These are phyloP conservation scores for Licmophora abbreviata DNA, from an alignment of 108 stramenopile species.

Conservation along the genomic window DNA sequence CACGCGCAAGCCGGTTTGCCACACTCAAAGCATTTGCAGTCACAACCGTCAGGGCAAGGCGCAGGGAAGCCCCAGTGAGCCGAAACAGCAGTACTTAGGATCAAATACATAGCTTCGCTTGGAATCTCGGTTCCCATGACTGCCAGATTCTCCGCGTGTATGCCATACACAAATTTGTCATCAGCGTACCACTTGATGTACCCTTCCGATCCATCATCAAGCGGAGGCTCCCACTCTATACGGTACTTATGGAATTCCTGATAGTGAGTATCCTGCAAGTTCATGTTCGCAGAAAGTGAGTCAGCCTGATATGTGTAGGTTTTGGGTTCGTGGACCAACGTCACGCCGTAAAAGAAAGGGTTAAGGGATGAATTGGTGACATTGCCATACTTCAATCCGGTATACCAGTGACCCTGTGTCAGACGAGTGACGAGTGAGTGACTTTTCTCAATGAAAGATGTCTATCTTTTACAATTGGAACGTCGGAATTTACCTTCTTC, in stretches of 20 bases:
- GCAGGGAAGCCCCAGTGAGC: constrained; percentile 80
- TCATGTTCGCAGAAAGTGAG: constrained; percentile 76
- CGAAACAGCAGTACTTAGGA: constrained; percentile 84
- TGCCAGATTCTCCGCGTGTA: constrained; percentile 43
- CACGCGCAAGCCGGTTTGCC: constrained; percentile 80
- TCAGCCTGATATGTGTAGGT: constrained; percentile 76
- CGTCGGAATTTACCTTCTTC: constrained; percentile 20
- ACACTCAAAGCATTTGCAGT: constrained; percentile 77
- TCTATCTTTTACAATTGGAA: not conserved
- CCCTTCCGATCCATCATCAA: constrained; percentile 51
- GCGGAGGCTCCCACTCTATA: constrained; percentile 84
- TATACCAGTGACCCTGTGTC: constrained; percentile 74
- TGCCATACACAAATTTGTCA: constrained; percentile 51
- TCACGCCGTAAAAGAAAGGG: constrained; percentile 87
- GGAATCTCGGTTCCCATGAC: constrained; percentile 77
- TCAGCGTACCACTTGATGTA: constrained; percentile 79
- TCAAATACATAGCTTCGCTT: constrained; percentile 82
- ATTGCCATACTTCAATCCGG: constrained; percentile 68
- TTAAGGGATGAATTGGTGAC: constrained; percentile 58
- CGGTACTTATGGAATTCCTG: constrained; percentile 61
- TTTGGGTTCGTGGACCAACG: constrained; percentile 62
- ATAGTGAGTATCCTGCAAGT: constrained; percentile 54
- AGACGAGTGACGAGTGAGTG: not conserved
- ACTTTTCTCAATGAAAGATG: not conserved
- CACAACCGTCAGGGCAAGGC: constrained; percentile 75